These are phyloP conservation scores for Metschnikowia anglica DNA, from an alignment of 805 yeast species.

Conservation along the genomic window DNA sequence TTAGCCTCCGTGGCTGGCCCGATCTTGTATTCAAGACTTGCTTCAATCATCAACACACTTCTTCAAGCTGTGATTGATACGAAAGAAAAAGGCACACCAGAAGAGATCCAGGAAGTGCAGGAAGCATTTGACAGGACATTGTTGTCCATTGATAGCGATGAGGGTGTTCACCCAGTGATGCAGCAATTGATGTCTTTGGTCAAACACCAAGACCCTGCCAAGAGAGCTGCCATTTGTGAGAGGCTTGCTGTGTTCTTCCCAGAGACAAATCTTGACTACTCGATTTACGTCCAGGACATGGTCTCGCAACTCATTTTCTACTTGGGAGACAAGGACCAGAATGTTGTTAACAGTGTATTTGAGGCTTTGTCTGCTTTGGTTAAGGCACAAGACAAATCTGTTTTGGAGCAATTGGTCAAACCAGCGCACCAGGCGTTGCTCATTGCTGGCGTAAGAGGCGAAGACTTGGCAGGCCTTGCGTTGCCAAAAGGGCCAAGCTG, in stretches of 20 bases:
- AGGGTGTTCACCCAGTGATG: constrained; percentile 81
- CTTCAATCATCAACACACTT: constrained; percentile 70
- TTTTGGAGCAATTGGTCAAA: constrained; percentile 70
- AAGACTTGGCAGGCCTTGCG: constrained; percentile 71
- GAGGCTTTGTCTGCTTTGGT: constrained; percentile 65
- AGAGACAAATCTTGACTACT: constrained; percentile 63
- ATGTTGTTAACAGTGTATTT: constrained; percentile 64
- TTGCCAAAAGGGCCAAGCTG: constrained; percentile 84
- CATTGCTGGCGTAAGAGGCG: constrained; percentile 59
- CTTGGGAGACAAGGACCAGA: constrained; percentile 65
- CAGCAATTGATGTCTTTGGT: constrained; percentile 75
- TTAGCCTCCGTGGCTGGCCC: constrained; percentile 88
- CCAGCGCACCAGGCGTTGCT: constrained; percentile 78
- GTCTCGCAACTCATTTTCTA: constrained; percentile 66
- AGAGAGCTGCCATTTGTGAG: constrained; percentile 60
- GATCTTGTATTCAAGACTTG: constrained; percentile 70
- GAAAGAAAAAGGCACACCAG: constrained; percentile 33
- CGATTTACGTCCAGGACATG: constrained; percentile 72
- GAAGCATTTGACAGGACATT: constrained; percentile 67
- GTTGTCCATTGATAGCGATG: constrained; percentile 68
- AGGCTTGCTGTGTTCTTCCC: constrained; percentile 73
- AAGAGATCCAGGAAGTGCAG: constrained; percentile 43
- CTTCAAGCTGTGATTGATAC: constrained; percentile 55
- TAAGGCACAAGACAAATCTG: constrained; percentile 70
- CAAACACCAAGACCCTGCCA: constrained; percentile 68